phyloP scores from a whole-genome alignment of 2,329 filamentous ascomycete genomes.

The Dothidotthia symphoricarpi region DNA sequence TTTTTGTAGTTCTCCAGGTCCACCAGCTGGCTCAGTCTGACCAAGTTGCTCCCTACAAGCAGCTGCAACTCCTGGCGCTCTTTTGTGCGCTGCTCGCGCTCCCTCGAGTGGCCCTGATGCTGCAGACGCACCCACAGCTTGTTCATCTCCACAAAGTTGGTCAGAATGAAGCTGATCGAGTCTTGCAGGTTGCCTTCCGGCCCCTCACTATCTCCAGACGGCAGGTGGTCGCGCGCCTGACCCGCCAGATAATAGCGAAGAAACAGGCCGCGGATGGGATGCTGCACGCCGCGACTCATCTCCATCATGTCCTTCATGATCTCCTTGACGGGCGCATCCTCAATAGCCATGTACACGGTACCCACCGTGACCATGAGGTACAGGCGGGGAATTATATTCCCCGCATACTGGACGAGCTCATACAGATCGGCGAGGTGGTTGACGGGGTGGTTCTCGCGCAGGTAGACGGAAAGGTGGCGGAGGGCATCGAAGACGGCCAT shows the following conservation, averaged over 20 bases:
- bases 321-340: constrained; percentile 97
- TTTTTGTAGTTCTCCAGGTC: constrained; percentile 93
- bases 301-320: constrained; percentile 99
- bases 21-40: constrained; percentile 90
- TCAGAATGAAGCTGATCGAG: constrained; percentile 96
- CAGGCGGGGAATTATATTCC: constrained; percentile 92
- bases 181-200: constrained; percentile 95
- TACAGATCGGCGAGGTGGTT: constrained; percentile 98
- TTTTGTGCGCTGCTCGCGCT: constrained; percentile 88
- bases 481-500: constrained; percentile 99
- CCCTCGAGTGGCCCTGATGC: constrained; percentile 94
- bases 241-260: constrained; percentile 94
- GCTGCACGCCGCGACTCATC: constrained; percentile 97
- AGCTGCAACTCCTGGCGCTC: constrained; percentile 94
- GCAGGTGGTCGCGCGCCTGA: constrained; percentile 86
- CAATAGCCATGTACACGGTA: constrained; percentile 98
- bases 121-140: constrained; percentile 98
- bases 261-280: constrained; percentile 92
- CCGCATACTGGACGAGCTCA: constrained; percentile 95
- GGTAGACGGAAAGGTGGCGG: constrained; percentile 91
- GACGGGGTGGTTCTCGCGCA: constrained; percentile 94
- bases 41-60: constrained; percentile 93
- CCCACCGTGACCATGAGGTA: constrained; percentile 99
- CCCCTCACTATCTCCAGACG: constrained; percentile 77
- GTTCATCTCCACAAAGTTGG: constrained; percentile 99